A percentile compares a stretch with the other conserved stretches of the same genome.
Evolutionary conservation across 2,329 filamentous ascomycete species (phyloP).

Genomic region (Ilyonectria mors-panacis): DNA sequence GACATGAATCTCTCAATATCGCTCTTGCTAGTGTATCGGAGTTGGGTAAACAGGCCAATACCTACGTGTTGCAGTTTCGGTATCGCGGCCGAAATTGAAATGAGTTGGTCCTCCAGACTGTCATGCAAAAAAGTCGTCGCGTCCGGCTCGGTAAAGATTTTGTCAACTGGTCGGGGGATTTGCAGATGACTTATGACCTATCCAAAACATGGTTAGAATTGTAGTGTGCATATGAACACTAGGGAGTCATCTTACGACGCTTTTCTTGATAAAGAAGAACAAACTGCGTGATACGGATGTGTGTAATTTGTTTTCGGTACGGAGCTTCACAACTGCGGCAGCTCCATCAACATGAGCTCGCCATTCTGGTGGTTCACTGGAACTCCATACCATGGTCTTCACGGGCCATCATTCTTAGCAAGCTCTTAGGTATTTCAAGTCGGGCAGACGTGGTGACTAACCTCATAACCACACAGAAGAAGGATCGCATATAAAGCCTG

Average conservation of each 20-base stretch:
- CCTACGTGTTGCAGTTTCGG: slow-evolving; percentile 7
- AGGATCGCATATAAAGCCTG: slow-evolving; percentile 30
- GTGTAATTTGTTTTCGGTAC: not conserved
- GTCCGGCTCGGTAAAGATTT: not conserved
- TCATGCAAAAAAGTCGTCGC: not conserved
- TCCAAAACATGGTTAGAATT: not conserved
- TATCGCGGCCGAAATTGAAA: not conserved
- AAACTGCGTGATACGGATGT: slow-evolving; percentile 21
- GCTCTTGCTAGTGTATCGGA: not conserved
- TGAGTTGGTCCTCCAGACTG: slow-evolving; percentile 9
- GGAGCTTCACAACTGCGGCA: slow-evolving; percentile 10
- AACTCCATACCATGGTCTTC: slow-evolving; percentile 22
- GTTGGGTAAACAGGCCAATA: not conserved
- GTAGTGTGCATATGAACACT: not conserved
- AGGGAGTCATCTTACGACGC: slow-evolving; percentile 19
- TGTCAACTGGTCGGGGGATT: not conserved
- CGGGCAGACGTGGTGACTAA: slow-evolving; percentile 1
- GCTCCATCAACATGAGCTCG: slow-evolving; percentile 22
- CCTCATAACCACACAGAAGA: slow-evolving; percentile 31
- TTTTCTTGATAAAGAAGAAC: slow-evolving; percentile 30
- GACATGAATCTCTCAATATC: not conserved
- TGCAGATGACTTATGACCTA: slow-evolving; percentile 24
- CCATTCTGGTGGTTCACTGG: slow-evolving; percentile 18
- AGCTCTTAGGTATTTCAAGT: not conserved
- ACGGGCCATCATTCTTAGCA: slow-evolving; percentile 1